Conservation (phyloP, 2,329 filamentous ascomycete genomes). For the Nemania sp. region DNA sequence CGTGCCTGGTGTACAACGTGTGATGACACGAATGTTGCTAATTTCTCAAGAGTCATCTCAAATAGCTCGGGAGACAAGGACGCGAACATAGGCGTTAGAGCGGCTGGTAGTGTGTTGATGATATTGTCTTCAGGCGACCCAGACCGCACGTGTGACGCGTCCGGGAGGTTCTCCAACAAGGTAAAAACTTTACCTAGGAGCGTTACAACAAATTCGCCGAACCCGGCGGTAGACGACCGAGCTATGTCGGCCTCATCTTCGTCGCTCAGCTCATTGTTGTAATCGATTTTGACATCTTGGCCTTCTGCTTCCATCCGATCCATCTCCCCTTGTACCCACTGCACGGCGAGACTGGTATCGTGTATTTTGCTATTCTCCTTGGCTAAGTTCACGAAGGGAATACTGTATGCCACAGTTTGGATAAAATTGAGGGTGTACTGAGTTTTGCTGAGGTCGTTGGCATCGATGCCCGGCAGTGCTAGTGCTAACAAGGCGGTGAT, state of each 20-base stretch:
- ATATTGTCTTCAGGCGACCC: constrained; percentile 96
- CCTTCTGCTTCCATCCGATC: constrained; percentile 90
- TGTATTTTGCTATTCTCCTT: constrained; percentile 68
- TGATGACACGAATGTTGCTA: constrained; percentile 86
- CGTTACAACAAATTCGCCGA: constrained; percentile 88
- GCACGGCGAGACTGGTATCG: constrained; percentile 76
- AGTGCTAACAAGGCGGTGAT: constrained; percentile 92
- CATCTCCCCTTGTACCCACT: constrained; percentile 94
- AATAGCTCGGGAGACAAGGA: constrained; percentile 92
- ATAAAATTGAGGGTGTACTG: constrained; percentile 93
- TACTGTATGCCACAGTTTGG: constrained; percentile 93
- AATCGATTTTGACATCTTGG: constrained; percentile 82
- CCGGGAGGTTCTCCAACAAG: constrained; percentile 90
- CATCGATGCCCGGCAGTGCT: constrained; percentile 92
- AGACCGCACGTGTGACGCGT: constrained; percentile 82
- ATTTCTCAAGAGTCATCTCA: constrained; percentile 87
- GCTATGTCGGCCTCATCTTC: constrained; percentile 86
- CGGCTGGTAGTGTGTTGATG: constrained; percentile 90
- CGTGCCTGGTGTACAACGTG: constrained; percentile 96
- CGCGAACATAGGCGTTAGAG: constrained; percentile 86
- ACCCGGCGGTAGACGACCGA: constrained; percentile 89
- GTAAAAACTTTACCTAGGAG: constrained; percentile 95
- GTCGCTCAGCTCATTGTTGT: constrained; percentile 77
- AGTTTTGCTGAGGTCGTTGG: constrained; percentile 96
- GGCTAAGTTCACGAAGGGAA: constrained; percentile 84